Percentiles rank a stretch among this genome's conserved stretches.
Evolutionary conservation across 2,329 filamentous ascomycete species (phyloP).

Genomic region (Pseudogymnoascus sp.): DNA sequence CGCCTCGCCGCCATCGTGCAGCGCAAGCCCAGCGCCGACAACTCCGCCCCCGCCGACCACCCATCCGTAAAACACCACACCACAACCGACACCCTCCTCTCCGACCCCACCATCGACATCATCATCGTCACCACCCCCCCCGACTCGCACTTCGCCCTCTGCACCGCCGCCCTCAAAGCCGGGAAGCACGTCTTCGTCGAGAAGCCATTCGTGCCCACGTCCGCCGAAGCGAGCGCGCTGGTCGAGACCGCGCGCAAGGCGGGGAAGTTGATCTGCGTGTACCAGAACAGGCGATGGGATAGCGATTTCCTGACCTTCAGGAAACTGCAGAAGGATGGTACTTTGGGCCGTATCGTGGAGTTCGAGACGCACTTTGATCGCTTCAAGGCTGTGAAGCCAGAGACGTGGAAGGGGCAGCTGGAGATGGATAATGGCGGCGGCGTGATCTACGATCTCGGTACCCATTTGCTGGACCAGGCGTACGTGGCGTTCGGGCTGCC

Average conservation of each 20-base stretch:
- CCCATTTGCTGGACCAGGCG: constrained; percentile 70
- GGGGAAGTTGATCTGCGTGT: constrained; percentile 38
- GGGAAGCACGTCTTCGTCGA: constrained; percentile 76
- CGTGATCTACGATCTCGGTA: constrained; percentile 66
- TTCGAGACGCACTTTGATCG: constrained; percentile 78
- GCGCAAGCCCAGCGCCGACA: constrained; percentile 54
- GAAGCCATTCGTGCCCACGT: constrained; percentile 74
- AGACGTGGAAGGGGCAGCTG: constrained; percentile 60
- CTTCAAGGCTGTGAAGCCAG: constrained; percentile 52
- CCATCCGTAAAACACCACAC: constrained; percentile 59
- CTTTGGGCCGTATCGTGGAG: constrained; percentile 66
- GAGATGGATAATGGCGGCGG: constrained; percentile 56
- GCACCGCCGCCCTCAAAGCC: constrained; percentile 56
- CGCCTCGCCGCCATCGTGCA: constrained; percentile 71
- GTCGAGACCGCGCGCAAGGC: constrained; percentile 33
- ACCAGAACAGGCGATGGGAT: constrained; percentile 59
- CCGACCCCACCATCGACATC: constrained; percentile 59
- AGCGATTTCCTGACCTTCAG: constrained; percentile 66
- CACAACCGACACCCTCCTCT: constrained; percentile 53
- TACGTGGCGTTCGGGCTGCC: constrained; percentile 66
- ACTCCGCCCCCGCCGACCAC: constrained; percentile 64
- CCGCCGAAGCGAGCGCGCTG: constrained; percentile 59
- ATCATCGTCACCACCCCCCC: constrained; percentile 67
- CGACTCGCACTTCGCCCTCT: constrained; percentile 60
- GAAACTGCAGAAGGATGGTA: constrained; percentile 51